phyloP scores from a whole-genome alignment of 805 yeast species.

The Starmerella stigmatis region DNA sequence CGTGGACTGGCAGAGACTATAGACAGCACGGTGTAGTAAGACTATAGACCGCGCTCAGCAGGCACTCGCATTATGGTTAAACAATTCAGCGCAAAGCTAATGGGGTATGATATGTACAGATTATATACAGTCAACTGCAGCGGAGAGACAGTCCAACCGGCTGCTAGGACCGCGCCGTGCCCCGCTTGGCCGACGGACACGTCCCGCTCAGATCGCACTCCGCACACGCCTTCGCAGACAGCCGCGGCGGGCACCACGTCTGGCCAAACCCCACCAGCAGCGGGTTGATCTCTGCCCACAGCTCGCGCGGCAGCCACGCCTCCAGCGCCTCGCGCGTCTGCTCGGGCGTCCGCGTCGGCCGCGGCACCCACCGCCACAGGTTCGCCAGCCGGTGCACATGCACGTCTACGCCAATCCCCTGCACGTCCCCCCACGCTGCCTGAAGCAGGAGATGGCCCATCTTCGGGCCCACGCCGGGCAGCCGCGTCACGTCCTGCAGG shows the following conservation, averaged over 20 bases:
- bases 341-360: conserved; percentile 53
- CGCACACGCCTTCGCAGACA: conserved; percentile 6
- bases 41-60: no score
- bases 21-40: no score
- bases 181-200: conserved; percentile 11
- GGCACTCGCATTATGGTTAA: no score
- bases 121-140: no score
- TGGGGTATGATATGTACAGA: no score
- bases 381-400: conserved; percentile 74
- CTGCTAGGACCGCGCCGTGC: neutral
- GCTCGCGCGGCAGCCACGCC: conserved; percentile 58
- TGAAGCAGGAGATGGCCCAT: conserved; percentile 81
- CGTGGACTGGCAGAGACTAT: no score
- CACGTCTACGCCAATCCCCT: conserved; percentile 91
- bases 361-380: conserved; percentile 68
- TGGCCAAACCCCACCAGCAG: conserved; percentile 90
- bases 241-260: conserved; percentile 62
- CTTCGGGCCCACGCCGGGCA: conserved; percentile 94
- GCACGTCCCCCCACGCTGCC: conserved; percentile 61
- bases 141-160: no score
- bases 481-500: conserved; percentile 48
- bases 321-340: conserved; percentile 58
- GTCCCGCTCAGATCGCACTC: conserved; percentile 10
- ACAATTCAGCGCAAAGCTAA: no score
- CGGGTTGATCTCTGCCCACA: conserved; percentile 82